Evolutionary conservation across 305 asterid genomes (phyloP), one percentile per base, ranked within the genome.

Genomic region (Plantago coronopus): DNA sequence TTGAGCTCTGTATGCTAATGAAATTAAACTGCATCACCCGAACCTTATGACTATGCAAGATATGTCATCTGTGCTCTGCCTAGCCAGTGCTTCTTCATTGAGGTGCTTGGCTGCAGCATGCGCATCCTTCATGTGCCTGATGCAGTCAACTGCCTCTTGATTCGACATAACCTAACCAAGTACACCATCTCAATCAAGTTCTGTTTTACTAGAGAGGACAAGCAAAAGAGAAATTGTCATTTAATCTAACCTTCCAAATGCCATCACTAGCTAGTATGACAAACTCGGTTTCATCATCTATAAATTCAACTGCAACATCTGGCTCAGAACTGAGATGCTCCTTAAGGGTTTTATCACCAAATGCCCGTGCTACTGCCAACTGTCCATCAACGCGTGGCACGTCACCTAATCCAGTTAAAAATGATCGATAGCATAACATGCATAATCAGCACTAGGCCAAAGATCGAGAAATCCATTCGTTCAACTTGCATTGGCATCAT

Each of bases 311-410:
- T 2, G 49, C 47, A 46, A 84, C 83, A 68, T 84, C 81, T 6
- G 98, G 98, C 68, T 88, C 96, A 16, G 96, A 81, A 53, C 95
- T 88, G 31, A 91, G 88, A 70, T 88, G 98, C 48, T 66, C 79
- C 78, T 91, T 91, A 78, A 91, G 63, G 74, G 80, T 81, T 79
- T 88, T 91, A 70, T 91, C 98, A 7, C 98, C 98, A 62, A 91
- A 91, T 29, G 98, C 98, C 78, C 98, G 83, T 45, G 98, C 95
- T 17, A 91, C 98, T 1, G 98, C 98, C 61, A 91, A 67, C 60
- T 81, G 88, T 19, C 95, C 98, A 61, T 91, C 98, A 31, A 91
- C 98, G 8, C 97, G 95, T 0, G 95, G 54, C 55, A 91, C 98
- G 8, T 91, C 98, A 55, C 97, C 98, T 89, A 61, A 53, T 70